Base-by-base conservation (phyloP, 148 eudicot genomes). In the Cornus controversa region DNA sequence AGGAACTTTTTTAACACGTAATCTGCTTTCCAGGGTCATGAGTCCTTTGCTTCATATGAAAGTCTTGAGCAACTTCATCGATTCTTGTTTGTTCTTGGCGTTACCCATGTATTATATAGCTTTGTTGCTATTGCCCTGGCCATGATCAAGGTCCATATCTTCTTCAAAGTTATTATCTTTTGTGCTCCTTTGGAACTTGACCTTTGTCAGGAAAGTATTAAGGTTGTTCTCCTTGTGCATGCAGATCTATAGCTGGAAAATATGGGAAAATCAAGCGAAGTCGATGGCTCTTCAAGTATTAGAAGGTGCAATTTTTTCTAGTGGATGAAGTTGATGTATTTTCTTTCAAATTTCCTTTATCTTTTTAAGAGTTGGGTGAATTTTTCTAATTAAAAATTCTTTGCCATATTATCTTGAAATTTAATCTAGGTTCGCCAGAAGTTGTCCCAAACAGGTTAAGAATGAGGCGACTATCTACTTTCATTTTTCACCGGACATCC, bases 1-100 rank as follows among this genome's bases (percentile, higher is more conserved):
- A 23, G 34, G 57, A 24, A 15, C 24, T 69, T 20, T 69, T 62
- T 69, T 36, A 29, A 10, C 62, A 20, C 53, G 8, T 26, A 4
- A 42, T n/a, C 60, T 77, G 58, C n/a, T 54, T 69, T 81, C 25
- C 81, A 93, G 97, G 94, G 89, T 27, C 90, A 76, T 63, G 83
- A 91, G 82, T 88, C 97, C 7, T 91, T 93, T 80, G 95, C 88
- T 66, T 88, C 97, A 53, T 82, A 89, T 70, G 95, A 88, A 82
- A 91, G 95, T 77, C 88, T 93, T 26, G 93, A 91, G 89, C 97
- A 93, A 81, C 93, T 93, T 60, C 97, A 91, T 67, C 90, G 95
- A 9, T 78, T 93, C 79, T 79, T 93, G 79, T 86, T 93, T 73
- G 90, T 87, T 72, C 89, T 93, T 65, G 95, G 93, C 24, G 67